Percentiles rank a stretch among this genome's conserved stretches.
These are phyloP conservation scores for Dactylellina haptotyla DNA, from an alignment of 2,329 filamentous ascomycete genomes.

Conservation along the genomic window DNA sequence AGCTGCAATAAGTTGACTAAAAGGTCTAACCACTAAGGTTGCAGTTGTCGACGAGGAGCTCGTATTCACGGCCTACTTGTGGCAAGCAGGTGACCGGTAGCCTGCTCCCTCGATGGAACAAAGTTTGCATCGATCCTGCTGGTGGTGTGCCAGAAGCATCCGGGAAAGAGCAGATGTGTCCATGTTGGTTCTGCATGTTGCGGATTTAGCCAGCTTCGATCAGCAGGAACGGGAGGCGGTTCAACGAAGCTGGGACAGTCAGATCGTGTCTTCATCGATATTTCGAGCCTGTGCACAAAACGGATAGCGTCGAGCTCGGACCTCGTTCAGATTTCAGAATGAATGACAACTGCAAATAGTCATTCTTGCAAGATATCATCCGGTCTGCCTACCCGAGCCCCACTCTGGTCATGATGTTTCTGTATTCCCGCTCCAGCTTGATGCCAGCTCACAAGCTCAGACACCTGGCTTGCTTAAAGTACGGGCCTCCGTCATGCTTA, in stretches of 20 bases:
- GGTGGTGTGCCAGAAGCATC: slow-evolving; percentile 17
- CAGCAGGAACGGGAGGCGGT: slow-evolving; percentile 24
- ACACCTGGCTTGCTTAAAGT: neutral
- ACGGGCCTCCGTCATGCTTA: slow-evolving; percentile 7
- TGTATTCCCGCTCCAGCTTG: neutral
- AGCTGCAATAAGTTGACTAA: slow-evolving; percentile 32
- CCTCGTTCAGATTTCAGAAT: slow-evolving; percentile 10
- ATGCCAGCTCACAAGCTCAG: slow-evolving; percentile 3
- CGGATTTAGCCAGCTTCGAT: slow-evolving; percentile 1
- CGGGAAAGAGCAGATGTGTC: slow-evolving; percentile 2
- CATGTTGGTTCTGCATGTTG: slow-evolving; percentile 2
- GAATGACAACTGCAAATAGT: slow-evolving; percentile 30
- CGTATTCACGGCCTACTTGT: slow-evolving; percentile 46
- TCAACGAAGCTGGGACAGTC: slow-evolving; percentile 1
- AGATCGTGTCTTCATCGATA: slow-evolving; percentile 8
- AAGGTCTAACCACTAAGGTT: slow-evolving; percentile 20
- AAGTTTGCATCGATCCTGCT: slow-evolving; percentile 17
- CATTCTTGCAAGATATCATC: slow-evolving; percentile 23
- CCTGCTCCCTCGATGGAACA: slow-evolving; percentile 10
- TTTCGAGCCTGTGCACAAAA: slow-evolving; percentile 33
- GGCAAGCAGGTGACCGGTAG: slow-evolving; percentile 34
- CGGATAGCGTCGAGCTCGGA: no score
- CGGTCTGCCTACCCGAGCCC: slow-evolving; percentile 31
- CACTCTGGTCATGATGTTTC: slow-evolving; percentile 11
- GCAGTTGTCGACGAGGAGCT: slow-evolving; percentile 22